Percentiles rank a stretch among this genome's conserved stretches.
Conservation (phyloP, 2,329 filamentous ascomycete species). For the Penicillium corylophilum region DNA sequence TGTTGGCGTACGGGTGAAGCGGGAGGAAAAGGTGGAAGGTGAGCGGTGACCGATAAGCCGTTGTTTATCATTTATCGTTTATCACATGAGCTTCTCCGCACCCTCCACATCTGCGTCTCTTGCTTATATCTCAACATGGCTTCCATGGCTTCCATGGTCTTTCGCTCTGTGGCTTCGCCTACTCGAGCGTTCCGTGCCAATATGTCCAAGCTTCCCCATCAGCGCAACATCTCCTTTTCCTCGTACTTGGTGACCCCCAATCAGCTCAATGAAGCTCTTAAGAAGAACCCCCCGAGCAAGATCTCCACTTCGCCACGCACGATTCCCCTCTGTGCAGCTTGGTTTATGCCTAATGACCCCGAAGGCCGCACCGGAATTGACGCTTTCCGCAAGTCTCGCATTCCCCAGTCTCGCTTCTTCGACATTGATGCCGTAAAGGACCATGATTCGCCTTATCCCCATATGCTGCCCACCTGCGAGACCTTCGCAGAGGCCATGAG, state of each 20-base stretch:
- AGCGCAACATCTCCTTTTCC: slow-evolving; percentile 59
- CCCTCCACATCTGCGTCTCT: slow-evolving; percentile 12
- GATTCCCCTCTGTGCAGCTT: slow-evolving; percentile 85
- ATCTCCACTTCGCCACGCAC: slow-evolving; percentile 80
- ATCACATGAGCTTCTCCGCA: slow-evolving; percentile 26
- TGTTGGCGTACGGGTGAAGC: slow-evolving; percentile 41
- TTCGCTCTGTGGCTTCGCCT: slow-evolving; percentile 31
- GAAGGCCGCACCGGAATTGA: slow-evolving; percentile 72
- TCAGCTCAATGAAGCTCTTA: slow-evolving; percentile 77
- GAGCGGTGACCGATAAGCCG: slow-evolving; percentile 12
- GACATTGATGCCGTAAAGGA: slow-evolving; percentile 92
- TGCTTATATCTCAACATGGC: slow-evolving; percentile 30
- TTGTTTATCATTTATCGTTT: slow-evolving; percentile 12
- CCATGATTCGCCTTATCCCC: slow-evolving; percentile 82
- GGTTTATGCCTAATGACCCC: slow-evolving; percentile 92
- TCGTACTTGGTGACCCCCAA: slow-evolving; percentile 84
- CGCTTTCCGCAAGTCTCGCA: slow-evolving; percentile 76
- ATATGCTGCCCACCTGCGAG: slow-evolving; percentile 86
- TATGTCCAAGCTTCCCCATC: slow-evolving; percentile 34
- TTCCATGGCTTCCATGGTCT: slow-evolving; percentile 36
- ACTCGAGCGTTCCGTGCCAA: slow-evolving; percentile 26
- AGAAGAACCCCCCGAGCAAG: slow-evolving; percentile 74
- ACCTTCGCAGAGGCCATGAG: slow-evolving; percentile 87
- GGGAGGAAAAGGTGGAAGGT: neutral
- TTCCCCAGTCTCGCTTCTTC: slow-evolving; percentile 91